Base-by-base conservation (phyloP, 2,329 filamentous ascomycete species). In the Pleoardoris graminearum region DNA sequence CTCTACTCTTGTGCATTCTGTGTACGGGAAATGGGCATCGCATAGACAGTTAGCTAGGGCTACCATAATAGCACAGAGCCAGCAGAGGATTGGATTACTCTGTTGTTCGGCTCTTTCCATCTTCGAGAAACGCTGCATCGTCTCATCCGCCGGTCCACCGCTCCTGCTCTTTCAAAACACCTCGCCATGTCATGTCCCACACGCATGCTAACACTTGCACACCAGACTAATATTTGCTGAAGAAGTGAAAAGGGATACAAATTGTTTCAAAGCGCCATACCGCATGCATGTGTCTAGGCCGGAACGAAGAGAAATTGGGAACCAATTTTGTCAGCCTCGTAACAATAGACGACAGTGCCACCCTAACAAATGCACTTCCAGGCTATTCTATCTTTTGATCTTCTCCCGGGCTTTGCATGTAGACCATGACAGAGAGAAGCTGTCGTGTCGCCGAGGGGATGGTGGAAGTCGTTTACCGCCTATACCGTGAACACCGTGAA, bases 201-300 rank as follows among this genome's bases (percentile, higher is more conserved):
- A 35, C 46, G 50, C 38, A 33, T 45, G 41, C 47, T 29, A 32
- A 4, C 30, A 50, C 10, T 17, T 14, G 22, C 25, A 21, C 37
- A 41, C 37, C 25, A 27, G 37, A 37, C 36, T 8, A 46, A 50
- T 38, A 37, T 42, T 42, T 25, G 30, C 29, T 8, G 30, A 33
- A 23, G 29, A n/a, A 39, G 11, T 10, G 25, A 30, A 51, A 41
- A 45, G 48, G 41, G 53, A 58, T 53, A 48, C 42, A 62, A 10
- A 61, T 59, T 66, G 63, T 66, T 62, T 66, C 61, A 65, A 51
- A 65, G 61, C 64, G 60, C 65, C 62, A 50, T 54, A 30, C 60
- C 54, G 51, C 60, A 67, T 65, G 60, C 62, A 65, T 57, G 52
- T 55, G 57, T 65, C 65, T 66, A 66, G 58, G 50, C 54, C 54